Evolutionary conservation across 306 rosid genomes (phyloP).

Genomic region (Lotus japonicus): DNA sequence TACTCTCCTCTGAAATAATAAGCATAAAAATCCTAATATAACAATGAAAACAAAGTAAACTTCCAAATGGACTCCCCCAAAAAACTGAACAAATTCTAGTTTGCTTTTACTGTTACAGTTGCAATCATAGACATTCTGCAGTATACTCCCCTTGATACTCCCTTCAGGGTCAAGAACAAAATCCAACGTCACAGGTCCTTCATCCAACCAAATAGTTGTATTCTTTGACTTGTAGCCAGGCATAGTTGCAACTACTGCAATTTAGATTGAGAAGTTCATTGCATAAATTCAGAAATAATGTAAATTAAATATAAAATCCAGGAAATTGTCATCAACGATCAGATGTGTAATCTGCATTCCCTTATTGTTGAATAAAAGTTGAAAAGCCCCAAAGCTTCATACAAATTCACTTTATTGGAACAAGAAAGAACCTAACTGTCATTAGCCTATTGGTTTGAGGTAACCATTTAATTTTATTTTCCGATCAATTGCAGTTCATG

Average conservation of each 20-base stretch:
- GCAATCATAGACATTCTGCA: constrained; percentile 45
- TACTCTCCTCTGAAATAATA: constrained; percentile 48
- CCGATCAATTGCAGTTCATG: not conserved
- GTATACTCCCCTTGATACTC: constrained; percentile 26
- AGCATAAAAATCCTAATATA: constrained; percentile 50
- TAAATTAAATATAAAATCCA: not conserved
- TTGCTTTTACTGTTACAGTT: constrained; percentile 34
- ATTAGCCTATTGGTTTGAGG: not conserved
- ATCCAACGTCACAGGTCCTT: constrained; percentile 60
- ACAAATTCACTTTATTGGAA: not conserved
- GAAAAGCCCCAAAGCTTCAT: not conserved
- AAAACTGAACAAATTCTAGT: constrained; percentile 31
- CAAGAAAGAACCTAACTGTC: not conserved
- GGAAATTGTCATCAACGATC: not conserved
- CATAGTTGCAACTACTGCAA: constrained; percentile 65
- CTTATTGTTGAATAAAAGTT: not conserved
- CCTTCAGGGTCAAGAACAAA: constrained; percentile 76
- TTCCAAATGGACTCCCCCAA: constrained; percentile 49
- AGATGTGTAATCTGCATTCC: not conserved
- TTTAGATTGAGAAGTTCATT: constrained; percentile 14
- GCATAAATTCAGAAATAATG: not conserved
- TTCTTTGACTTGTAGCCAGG: constrained; percentile 76
- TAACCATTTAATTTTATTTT: not conserved
- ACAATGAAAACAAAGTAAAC: constrained; percentile 41
- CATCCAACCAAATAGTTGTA: constrained; percentile 67